Conservation (phyloP, 495 filamentous ascomycete species). For the Penicillium pulvis region DNA sequence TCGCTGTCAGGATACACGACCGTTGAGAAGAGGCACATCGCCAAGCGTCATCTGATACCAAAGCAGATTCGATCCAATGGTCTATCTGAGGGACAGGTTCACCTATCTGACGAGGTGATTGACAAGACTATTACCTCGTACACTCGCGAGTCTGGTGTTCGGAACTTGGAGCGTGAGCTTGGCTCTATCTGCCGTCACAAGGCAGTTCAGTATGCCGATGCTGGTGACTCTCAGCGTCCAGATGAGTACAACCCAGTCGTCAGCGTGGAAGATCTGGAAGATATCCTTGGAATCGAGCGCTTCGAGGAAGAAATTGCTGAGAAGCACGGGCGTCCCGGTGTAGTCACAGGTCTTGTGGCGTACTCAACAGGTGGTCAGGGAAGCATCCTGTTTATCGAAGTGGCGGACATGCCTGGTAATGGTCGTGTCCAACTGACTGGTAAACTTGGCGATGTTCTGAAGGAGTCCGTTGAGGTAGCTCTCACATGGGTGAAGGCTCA, state of each 20-base stretch:
- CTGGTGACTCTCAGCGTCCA: constrained; percentile 71
- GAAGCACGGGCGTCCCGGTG: constrained; percentile 81
- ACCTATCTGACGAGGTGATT: constrained; percentile 78
- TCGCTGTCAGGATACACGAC: constrained; percentile 93
- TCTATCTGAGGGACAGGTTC: constrained; percentile 69
- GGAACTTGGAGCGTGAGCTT: constrained; percentile 93
- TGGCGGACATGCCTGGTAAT: constrained; percentile 93
- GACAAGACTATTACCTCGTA: constrained; percentile 94
- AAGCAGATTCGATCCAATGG: constrained; percentile 89
- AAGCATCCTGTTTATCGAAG: constrained; percentile 97
- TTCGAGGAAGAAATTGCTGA: constrained; percentile 97
- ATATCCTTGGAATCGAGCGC: constrained; percentile 88
- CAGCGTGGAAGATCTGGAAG: constrained; percentile 76
- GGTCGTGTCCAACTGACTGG: constrained; percentile 96
- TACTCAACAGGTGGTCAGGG: constrained; percentile 92
- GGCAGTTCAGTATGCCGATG: constrained; percentile 91
- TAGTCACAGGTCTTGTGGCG: constrained; percentile 97
- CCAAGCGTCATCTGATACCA: constrained; percentile 86
- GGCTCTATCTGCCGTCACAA: constrained; percentile 93
- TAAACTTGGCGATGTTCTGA: constrained; percentile 96
- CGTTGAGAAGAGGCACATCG: constrained; percentile 97
- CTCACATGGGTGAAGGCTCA: constrained; percentile 96
- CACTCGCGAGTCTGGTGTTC: constrained; percentile 96
- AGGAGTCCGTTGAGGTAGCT: constrained; percentile 96
- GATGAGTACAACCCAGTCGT: constrained; percentile 75